Evolutionary conservation across 2,329 filamentous ascomycete genomes (phyloP), one percentile per base, ranked within the genome.

Genomic region (Rhytidhysteron rufulum): DNA sequence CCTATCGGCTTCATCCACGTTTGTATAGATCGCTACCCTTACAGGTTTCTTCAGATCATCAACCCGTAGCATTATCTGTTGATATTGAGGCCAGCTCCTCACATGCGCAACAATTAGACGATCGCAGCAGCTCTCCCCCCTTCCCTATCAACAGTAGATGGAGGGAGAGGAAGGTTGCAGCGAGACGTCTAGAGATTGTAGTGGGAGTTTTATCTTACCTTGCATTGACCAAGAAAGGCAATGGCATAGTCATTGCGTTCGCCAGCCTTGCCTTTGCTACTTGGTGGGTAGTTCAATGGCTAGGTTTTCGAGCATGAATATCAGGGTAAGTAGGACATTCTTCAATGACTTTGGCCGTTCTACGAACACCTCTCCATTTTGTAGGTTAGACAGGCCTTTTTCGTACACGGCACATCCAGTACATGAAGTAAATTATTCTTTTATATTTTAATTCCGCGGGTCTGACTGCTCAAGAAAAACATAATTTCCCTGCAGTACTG

Each of bases 41-140:
- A 2, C 78, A 94, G 45, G 74, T 79, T n/a, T 86, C 83, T 7
- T 93, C 87, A 39, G 93, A 98, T 62, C 93, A 98, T 66, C 80
- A 88, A 21, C 78, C 89, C 5, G 93, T 97, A 3, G 86, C 81
- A 34, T 71, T 95, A 18, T 79, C 85, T 4, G 72, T 83, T 6
- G 70, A 72, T 0, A 75, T 96, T 13, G 84, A 87, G 1, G 67
- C 88, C 5, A 50, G 51, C 31, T 64, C 74, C 15, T 37, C 59
- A 25, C 34, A 56, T 39, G 40, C 58, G 56, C 42, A 46, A 30
- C 46, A 47, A 21, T 43, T 50, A 15, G 53, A 58, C 17, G 68
- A 71, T 47, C 57, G 69, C 18, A 57, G 68, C 29, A 53, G 66
- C 16, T 55, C 63, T n/a, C 64, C 76, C 32, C 82, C 82, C 2